Conservation (phyloP, 2,329 filamentous ascomycete species). For the Pseudogymnoascus sp. region DNA sequence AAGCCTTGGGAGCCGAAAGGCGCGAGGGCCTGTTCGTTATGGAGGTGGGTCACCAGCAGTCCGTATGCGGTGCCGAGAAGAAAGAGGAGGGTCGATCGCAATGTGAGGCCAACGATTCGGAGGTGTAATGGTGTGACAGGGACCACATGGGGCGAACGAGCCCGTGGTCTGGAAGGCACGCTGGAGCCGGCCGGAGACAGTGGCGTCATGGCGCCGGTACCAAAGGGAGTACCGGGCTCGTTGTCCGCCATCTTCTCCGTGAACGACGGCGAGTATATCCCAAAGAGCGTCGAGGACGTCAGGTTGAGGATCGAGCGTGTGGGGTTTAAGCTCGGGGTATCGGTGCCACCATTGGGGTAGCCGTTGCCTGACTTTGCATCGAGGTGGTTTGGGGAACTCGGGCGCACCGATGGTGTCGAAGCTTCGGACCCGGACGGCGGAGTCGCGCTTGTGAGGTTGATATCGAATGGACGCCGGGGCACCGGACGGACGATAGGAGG, state of each 20-base stretch:
- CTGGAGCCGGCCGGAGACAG: constrained; percentile 35
- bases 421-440: constrained; percentile 35
- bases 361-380: constrained; percentile 47
- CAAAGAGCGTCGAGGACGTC: constrained; percentile 79
- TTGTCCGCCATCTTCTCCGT: constrained; percentile 42
- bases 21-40: constrained; percentile 57
- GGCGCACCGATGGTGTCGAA: constrained; percentile 35
- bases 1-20: constrained; percentile 46
- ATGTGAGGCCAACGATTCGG: constrained; percentile 34
- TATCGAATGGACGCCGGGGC: constrained; percentile 63
- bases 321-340: constrained; percentile 46
- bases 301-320: constrained; percentile 77
- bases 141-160: neutral
- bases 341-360: constrained; percentile 17
- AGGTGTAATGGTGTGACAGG: constrained; percentile 1
- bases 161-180: constrained; percentile 5
- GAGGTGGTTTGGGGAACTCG: constrained; percentile 53
- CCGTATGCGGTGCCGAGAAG: constrained; percentile 77
- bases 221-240: constrained; percentile 65
- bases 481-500: constrained; percentile 59
- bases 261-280: constrained; percentile 72
- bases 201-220: constrained; percentile 67
- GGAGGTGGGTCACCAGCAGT: constrained; percentile 69
- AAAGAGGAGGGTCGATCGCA: constrained; percentile 63
- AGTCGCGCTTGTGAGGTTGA: constrained; percentile 41